These are phyloP conservation scores for Echinosophora koreensis DNA, from an alignment of 306 rosid species.

Conservation along the genomic window DNA sequence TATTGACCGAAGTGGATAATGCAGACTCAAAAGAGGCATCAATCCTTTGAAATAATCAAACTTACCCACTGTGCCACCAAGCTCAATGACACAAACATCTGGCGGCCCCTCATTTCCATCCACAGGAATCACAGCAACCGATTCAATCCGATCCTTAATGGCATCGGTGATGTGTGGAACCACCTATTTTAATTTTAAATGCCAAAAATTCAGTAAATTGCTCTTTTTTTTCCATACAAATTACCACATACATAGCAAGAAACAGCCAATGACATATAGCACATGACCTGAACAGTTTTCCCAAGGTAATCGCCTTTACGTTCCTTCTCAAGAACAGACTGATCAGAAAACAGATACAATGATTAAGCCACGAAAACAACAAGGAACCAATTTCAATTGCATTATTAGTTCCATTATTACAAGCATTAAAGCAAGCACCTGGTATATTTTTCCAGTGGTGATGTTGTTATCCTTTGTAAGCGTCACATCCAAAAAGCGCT, in stretches of 20 bases:
- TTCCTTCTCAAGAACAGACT: constrained; percentile 98
- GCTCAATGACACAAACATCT: constrained; percentile 97
- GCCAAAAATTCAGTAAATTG: constrained; percentile 28
- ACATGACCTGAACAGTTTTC: constrained; percentile 90
- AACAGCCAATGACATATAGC: constrained; percentile 28
- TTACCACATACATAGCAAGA: not conserved
- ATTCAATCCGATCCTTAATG: constrained; percentile 79
- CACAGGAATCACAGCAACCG: constrained; percentile 85
- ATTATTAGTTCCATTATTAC: not conserved
- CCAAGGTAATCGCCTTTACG: constrained; percentile 96
- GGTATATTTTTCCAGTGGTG: constrained; percentile 93
- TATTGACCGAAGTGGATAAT: constrained; percentile 10
- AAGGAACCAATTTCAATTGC: not conserved
- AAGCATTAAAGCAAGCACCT: constrained; percentile 62
- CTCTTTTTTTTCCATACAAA: constrained; percentile 1
- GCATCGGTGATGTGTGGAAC: constrained; percentile 99
- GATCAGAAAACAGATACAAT: constrained; percentile 32
- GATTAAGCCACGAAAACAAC: constrained; percentile 25
- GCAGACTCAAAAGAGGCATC: constrained; percentile 38
- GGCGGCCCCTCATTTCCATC: constrained; percentile 91
- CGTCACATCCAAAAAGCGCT: constrained; percentile 91
- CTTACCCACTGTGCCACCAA: constrained; percentile 98
- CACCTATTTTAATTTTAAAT: constrained; percentile 68
- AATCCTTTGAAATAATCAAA: not conserved
- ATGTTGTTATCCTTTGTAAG: constrained; percentile 93